Percentiles rank a stretch among this genome's conserved stretches.
Evolutionary conservation across 345 rosid species (phyloP).

Genomic region (Melaleuca alternifolia): DNA sequence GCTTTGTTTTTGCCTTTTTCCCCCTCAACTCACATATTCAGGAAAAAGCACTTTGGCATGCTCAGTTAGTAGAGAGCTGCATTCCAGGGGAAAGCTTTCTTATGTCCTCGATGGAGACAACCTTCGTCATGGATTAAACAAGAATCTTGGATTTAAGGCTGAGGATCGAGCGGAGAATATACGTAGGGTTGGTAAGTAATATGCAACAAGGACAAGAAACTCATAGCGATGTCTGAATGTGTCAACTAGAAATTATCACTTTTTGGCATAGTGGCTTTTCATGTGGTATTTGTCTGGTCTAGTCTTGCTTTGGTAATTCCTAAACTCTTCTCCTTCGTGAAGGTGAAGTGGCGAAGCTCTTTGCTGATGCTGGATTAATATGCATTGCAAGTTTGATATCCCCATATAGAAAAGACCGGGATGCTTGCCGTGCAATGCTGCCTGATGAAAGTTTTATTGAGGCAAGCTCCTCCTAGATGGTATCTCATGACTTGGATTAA

Average conservation of each 20-base stretch:
- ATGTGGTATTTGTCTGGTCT: background rate
- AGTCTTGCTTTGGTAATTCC: background rate
- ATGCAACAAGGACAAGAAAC: background rate
- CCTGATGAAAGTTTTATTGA: slow-evolving; percentile 59
- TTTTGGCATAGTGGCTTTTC: background rate
- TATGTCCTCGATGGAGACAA: slow-evolving; percentile 91
- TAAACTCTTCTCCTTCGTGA: background rate
- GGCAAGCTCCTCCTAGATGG: slow-evolving; percentile 24
- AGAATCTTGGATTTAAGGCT: slow-evolving; percentile 70
- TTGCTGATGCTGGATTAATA: slow-evolving; percentile 85
- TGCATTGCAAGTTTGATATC: slow-evolving; percentile 93
- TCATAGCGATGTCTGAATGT: background rate
- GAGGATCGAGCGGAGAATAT: slow-evolving; percentile 90
- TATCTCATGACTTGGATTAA: background rate
- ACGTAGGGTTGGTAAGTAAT: slow-evolving; percentile 77
- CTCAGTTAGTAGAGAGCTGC: slow-evolving; percentile 58
- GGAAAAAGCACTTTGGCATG: slow-evolving; percentile 96
- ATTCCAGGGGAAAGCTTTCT: slow-evolving; percentile 57
- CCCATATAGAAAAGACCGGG: slow-evolving; percentile 78
- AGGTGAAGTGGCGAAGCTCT: slow-evolving; percentile 94
- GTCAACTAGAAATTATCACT: background rate
- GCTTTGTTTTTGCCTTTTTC: background rate
- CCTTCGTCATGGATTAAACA: slow-evolving; percentile 82
- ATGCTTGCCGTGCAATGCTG: slow-evolving; percentile 77
- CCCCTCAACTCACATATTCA: slow-evolving; percentile 6